Base-by-base conservation (phyloP, 2,329 filamentous ascomycete species). In the Claviceps quebecensis region DNA sequence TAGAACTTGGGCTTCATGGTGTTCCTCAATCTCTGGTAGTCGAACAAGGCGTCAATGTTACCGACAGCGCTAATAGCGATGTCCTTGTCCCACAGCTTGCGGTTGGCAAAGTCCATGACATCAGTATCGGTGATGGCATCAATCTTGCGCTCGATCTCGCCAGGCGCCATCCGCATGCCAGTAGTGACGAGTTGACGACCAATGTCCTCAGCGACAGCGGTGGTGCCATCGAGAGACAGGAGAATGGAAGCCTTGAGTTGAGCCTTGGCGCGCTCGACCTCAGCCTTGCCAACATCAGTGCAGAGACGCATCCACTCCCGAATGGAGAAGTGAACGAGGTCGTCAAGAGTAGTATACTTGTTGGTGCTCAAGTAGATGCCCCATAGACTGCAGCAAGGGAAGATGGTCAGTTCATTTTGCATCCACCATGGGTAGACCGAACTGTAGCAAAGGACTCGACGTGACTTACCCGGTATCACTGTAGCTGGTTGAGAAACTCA, bases 401-500 rank as follows among this genome's bases (percentile, higher is more conserved):
- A 17, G 0, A 39, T 14, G 19, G n/a, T 48, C 22, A 48, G 37
- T 13, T 41, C 47, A 44, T 43, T 39, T 36, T 48, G 17, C 19
- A 44, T n/a, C 36, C 11, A 34, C 3, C 29, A 34, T 11, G 11
- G 29, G 29, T 34, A 34, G 29, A 34, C 9, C 11, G 3, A 1
- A 34, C 29, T 34, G 26, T 29, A 38, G 19, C n/a, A 14, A 69
- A 45, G 8, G 14, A 4, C 3, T 14, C 5, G 16, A 23, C 14
- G 23, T n/a, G 23, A 69, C 83, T 72, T 81, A 95, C 89, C 90
- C 93, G 69, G 93, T 98, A 71, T 98, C 93, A 67, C 90, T 97
- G 76, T 98, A 98, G 78, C 88, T 95, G 60, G 93, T 98, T 59
- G 90, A 96, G 77, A 98, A 98, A 77, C 87, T 95, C 94, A 98